A percentile compares a stretch with the other conserved stretches of the same genome.
Conservation (phyloP, 2,329 filamentous ascomycete species). For the Calonectria crousiana region DNA sequence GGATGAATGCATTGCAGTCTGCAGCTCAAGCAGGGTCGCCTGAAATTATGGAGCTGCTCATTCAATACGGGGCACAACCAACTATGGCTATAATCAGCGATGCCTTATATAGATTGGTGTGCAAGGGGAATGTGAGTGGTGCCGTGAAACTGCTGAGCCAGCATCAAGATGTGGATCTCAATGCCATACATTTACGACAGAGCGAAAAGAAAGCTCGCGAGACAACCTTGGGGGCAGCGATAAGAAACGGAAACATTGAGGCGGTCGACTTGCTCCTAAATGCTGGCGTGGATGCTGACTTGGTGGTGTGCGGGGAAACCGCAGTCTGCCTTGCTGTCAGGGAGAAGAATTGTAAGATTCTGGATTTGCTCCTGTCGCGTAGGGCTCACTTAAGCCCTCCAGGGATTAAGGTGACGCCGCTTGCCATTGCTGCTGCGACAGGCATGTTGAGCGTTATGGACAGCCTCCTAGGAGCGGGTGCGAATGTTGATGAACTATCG, state of each 20-base stretch:
- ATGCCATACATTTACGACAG: not conserved
- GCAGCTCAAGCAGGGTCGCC: not conserved
- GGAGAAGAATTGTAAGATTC: not conserved
- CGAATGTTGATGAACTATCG: not conserved
- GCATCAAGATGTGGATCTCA: not conserved
- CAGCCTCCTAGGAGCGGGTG: not conserved
- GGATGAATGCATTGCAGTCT: not conserved
- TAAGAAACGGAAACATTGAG: not conserved
- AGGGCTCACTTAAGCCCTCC: not conserved
- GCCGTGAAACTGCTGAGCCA: not conserved
- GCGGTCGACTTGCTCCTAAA: not conserved
- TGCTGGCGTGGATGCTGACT: not conserved
- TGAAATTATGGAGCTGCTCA: not conserved
- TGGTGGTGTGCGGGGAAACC: not conserved
- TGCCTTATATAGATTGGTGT: not conserved
- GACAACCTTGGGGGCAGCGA: not conserved
- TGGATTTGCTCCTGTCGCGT: not conserved
- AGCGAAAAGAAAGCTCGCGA: not conserved
- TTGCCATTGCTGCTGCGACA: not conserved
- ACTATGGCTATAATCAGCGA: not conserved
- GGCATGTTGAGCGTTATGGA: not conserved
- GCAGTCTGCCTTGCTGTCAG: not conserved
- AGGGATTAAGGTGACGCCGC: not conserved
- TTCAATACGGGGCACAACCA: not conserved
- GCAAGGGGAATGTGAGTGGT: not conserved